Conservation (phyloP, 768 basidiomycete genomes). For the Lactifluus rugatus region DNA sequence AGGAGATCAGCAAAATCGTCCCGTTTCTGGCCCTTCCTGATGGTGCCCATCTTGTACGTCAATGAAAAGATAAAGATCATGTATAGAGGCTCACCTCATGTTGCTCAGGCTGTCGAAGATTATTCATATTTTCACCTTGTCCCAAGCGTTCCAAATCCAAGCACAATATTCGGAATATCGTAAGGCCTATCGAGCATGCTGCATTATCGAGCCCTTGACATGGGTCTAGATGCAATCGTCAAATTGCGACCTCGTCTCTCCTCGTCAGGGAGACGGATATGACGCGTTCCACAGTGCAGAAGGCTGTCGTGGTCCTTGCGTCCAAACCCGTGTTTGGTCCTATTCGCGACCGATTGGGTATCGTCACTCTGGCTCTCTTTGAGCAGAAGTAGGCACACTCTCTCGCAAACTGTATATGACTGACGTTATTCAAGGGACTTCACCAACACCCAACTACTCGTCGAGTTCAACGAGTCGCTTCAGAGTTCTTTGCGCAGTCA, state of each 20-base stretch:
- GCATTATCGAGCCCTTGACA: neutral
- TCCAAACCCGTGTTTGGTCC: constrained; percentile 89
- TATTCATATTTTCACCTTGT: constrained; percentile 95
- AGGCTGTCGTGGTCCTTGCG: constrained; percentile 91
- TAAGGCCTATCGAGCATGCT: constrained; percentile 30
- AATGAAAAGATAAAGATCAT: neutral
- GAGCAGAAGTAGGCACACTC: constrained; percentile 50
- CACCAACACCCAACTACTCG: constrained; percentile 75
- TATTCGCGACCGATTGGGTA: constrained; percentile 88
- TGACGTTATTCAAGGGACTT: constrained; percentile 55
- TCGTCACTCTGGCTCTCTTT: constrained; percentile 88
- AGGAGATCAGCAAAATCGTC: constrained; percentile 73
- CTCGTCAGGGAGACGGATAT: constrained; percentile 76
- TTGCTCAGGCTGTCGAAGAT: constrained; percentile 69
- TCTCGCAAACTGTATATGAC: neutral
- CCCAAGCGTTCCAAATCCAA: constrained; percentile 55
- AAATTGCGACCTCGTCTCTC: constrained; percentile 73
- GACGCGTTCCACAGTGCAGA: constrained; percentile 93
- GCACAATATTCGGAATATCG: constrained; percentile 95
- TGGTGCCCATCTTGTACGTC: constrained; percentile 83
- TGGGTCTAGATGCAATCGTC: constrained; percentile 74
- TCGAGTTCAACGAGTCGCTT: constrained; percentile 73
- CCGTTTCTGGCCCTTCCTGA: constrained; percentile 97
- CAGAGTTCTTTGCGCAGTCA: constrained; percentile 68
- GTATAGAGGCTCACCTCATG: neutral